These are phyloP conservation scores for Aspergillus tubingensis DNA, from an alignment of 2,329 filamentous ascomycete species.

Conservation along the genomic window DNA sequence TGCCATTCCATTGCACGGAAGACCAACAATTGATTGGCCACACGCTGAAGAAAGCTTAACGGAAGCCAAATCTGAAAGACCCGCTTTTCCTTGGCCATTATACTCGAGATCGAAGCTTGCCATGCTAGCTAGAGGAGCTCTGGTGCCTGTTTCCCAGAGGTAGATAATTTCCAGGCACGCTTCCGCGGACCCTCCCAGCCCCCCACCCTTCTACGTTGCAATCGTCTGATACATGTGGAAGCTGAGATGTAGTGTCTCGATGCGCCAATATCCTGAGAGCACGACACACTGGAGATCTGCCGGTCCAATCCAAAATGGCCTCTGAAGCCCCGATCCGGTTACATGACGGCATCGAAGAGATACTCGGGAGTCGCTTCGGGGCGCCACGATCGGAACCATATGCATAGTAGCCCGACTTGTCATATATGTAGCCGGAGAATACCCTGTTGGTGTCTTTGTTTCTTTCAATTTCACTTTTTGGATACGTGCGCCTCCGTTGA, in stretches of 20 bases:
- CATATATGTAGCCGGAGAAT: constrained; percentile 5
- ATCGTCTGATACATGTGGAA: not conserved
- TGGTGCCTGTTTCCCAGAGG: not conserved
- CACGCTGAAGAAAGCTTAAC: not conserved
- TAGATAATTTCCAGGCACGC: not conserved
- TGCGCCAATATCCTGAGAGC: not conserved
- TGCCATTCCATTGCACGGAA: constrained; percentile 19
- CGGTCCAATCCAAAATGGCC: not conserved
- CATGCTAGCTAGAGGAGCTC: not conserved
- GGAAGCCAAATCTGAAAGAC: not conserved
- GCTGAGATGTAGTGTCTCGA: not conserved
- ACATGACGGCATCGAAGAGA: constrained; percentile 22
- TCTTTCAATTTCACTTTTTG: too few species aligned
- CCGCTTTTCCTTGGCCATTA: not conserved
- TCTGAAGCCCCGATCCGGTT: constrained; percentile 3
- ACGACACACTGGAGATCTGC: constrained; percentile 16
- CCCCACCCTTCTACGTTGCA: not conserved
- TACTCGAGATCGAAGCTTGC: not conserved
- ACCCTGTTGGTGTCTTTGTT: not conserved
- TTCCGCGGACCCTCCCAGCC: not conserved
- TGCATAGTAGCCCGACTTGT: not conserved
- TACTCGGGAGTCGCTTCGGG: not conserved
- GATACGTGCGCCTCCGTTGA: not conserved
- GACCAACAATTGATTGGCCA: not conserved
- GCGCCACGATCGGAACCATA: constrained; percentile 4